Evolutionary conservation across 1,284 basidiomycete species (phyloP), one percentile per base, ranked within the genome.

Genomic region (Pyrrhoderma lamaoense): DNA sequence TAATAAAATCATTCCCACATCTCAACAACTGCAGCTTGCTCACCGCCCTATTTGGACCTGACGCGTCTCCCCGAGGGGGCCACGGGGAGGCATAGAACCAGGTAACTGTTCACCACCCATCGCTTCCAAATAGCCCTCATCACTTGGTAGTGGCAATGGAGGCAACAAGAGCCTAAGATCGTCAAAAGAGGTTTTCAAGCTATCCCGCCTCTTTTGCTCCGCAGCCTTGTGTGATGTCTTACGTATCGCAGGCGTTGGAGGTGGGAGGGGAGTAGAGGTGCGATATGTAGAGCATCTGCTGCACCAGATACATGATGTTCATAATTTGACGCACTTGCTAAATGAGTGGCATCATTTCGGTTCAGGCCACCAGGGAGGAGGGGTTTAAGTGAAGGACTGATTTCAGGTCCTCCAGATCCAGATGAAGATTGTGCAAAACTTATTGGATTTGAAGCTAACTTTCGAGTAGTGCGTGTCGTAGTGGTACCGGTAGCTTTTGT

Each of bases 161-260:
- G 95, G 95, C 0, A 99, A 75, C 11, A 98, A 73, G 7, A 76
- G 68, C 11, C 95, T 88, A 9, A 99, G 77, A 57, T 97, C 93
- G 66, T 99, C 95, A 64, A 95, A 99, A 14, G 92, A 93, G 8
- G 86, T 85, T 70, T 99, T 99, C 58, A 99, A 80, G 36, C 88
- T 92, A 67, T 99, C 95, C 3, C 95, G 82, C 18, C 95, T 84
- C 65, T 96, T 95, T 65, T 99, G 95, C 67, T 99, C 95, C 0
- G 95, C 95, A 1, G 88, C 91, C 68, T 98, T 98, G 70, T 99
- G 95, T 0, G 93, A 94, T 0, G 89, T 89, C 63, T 93, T 92
- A 52, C 88, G 80, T n/a, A 76, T 67, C 25, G 67, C 62, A 44
- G 65, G 56, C 2, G 64, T 61, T 2, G 67, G 68, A 46, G 59